Base-by-base conservation (phyloP, 2,329 filamentous ascomycete genomes). In the Mariannaea sp. region DNA sequence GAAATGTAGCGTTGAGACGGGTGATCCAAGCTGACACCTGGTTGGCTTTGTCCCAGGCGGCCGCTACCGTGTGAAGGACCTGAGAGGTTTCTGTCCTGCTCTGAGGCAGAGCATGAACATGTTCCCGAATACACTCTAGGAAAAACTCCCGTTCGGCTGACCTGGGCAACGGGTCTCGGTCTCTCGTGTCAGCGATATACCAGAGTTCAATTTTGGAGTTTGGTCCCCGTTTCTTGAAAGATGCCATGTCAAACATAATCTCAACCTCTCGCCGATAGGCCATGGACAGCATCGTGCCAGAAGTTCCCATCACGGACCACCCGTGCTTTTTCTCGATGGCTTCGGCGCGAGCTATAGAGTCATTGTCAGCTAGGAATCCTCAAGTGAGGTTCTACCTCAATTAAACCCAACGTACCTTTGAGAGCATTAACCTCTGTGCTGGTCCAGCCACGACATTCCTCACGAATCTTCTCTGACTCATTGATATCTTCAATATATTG, bases 371-470 rank as follows among this genome's bases (percentile, higher is more conserved):
- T 8, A 14, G 14, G 2, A 27, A 33, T 2, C 17, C 1, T 41
- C 27, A 3, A 8, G 4, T 12, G 7, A 12, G n/a, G n/a, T n/a
- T 7, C 9, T 29, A n/a, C 38, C 20, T 12, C 26, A 14, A 26
- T 3, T 17, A 6, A 17, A 29, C 7, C 6, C 14, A 27, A 39
- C 67, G 24, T 79, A 90, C 89, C 82, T 80, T 92, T 92, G n/a
- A 96, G 77, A 32, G 78, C 76, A 58, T 82, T 82, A 58, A 97
- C 90, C 72, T 97, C 94, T 22, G 81, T 86, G 46, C 87, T 84
- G 51, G 87, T 93, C 87, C 92, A 97, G 32, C 93, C 92, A 47
- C 92, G 85, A 69, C 89, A 96, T 65, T 96, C 89, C 69, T 97
- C 92, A 57, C 89, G 84, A 20, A 95, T 79, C 59, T 85, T 86